phyloP scores from a whole-genome alignment of 2,329 filamentous ascomycete species.

The Dactylonectria estremocensis region DNA sequence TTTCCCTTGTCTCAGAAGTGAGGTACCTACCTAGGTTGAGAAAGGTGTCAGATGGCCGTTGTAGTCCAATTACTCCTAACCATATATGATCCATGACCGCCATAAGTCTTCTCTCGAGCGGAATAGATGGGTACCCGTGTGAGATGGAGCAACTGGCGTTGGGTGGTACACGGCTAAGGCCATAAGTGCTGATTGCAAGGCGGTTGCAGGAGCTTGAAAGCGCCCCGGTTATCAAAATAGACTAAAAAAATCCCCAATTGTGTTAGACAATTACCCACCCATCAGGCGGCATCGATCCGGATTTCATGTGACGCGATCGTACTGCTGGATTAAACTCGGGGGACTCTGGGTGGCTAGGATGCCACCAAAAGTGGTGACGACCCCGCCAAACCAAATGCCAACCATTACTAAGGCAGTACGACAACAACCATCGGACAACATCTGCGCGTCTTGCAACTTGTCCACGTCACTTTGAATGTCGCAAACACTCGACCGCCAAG shows the following conservation, averaged over 20 bases:
- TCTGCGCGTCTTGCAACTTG: neutral
- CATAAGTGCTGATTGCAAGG: too few relatives aligned
- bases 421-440: neutral
- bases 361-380: slow-evolving; percentile 1
- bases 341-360: neutral
- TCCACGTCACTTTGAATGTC: neutral
- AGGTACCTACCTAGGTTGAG: neutral
- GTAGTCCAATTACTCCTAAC: neutral
- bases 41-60: neutral
- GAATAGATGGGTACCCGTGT: too few relatives aligned
- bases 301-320: too few relatives aligned
- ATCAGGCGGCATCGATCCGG: too few relatives aligned
- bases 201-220: too few relatives aligned
- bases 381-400: slow-evolving; percentile 23
- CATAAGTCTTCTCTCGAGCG: too few relatives aligned
- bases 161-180: too few relatives aligned
- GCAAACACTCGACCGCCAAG: neutral
- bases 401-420: slow-evolving; percentile 19
- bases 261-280: neutral
- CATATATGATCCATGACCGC: too few relatives aligned
- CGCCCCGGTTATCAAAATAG: neutral
- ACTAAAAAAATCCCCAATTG: neutral
- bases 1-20: neutral
- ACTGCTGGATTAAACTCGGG: neutral
- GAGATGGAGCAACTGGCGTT: too few relatives aligned